Evolutionary conservation across 2,329 filamentous ascomycete species (phyloP).

Genomic region (Trichoderma sp.): DNA sequence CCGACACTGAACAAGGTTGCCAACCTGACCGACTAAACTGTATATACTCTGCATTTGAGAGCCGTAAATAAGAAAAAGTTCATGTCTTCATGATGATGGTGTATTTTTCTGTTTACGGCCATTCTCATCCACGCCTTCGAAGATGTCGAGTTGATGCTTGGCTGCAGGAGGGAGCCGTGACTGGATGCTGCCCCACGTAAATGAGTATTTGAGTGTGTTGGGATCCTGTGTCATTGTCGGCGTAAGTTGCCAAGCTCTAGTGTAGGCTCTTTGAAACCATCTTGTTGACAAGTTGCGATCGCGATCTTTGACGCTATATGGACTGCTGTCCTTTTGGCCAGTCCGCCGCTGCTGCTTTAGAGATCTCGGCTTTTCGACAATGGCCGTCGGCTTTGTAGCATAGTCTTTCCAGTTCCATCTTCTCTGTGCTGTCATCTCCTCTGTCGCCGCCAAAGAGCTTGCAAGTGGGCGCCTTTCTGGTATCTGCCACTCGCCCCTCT

Average conservation of each 20-base stretch:
- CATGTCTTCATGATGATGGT: constrained; percentile 11
- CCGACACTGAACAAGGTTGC: constrained; percentile 62
- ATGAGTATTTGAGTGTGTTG: constrained; percentile 32
- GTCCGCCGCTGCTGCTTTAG: constrained; percentile 35
- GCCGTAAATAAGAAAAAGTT: neutral
- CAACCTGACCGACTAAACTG: constrained; percentile 34
- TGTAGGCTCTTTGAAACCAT: constrained; percentile 49
- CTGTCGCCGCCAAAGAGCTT: neutral
- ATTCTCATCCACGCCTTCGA: constrained; percentile 43
- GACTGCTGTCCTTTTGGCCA: constrained; percentile 38
- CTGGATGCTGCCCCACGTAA: constrained; percentile 47
- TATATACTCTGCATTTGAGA: neutral
- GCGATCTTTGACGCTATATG: constrained; percentile 36
- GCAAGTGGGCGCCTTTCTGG: constrained; percentile 34
- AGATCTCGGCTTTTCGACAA: constrained; percentile 39
- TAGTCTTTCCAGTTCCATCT: constrained; percentile 46
- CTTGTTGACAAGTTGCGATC: constrained; percentile 38
- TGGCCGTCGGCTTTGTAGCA: constrained; percentile 39
- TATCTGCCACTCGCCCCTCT: constrained; percentile 36
- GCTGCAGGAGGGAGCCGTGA: constrained; percentile 32
- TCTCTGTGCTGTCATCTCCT: neutral
- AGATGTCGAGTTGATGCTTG: constrained; percentile 43
- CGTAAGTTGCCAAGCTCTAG: constrained; percentile 44
- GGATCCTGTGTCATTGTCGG: constrained; percentile 41
- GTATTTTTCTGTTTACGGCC: constrained; percentile 25